A percentile compares a stretch with the other conserved stretches of the same genome.
These are phyloP conservation scores for Alternaria burnsii DNA, from an alignment of 2,329 filamentous ascomycete species.

Conservation along the genomic window DNA sequence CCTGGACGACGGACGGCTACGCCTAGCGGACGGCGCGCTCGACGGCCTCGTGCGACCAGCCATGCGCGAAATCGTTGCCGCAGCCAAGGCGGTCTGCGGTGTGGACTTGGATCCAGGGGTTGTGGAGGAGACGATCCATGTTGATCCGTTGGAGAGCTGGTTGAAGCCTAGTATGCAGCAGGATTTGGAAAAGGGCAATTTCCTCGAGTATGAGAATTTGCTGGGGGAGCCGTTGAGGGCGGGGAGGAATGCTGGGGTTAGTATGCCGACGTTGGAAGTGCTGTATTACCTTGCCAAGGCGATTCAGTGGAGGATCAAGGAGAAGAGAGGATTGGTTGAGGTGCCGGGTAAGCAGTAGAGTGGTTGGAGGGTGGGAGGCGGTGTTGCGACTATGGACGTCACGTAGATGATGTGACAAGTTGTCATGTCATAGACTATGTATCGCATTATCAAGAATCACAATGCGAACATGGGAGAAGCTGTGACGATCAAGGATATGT, in stretches of 20 bases:
- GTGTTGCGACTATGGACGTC: neutral
- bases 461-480: too few relatives aligned
- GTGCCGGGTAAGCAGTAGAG: constrained; percentile 28
- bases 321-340: constrained; percentile 53
- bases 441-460: too few relatives aligned
- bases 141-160: constrained; percentile 60
- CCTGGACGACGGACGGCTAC: constrained; percentile 62
- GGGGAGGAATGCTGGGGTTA: constrained; percentile 58
- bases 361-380: neutral
- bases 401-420: neutral
- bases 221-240: constrained; percentile 65
- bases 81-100: constrained; percentile 56
- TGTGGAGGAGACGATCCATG: constrained; percentile 56
- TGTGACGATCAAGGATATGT: neutral
- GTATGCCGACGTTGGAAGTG: constrained; percentile 59
- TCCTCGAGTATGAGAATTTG: constrained; percentile 65
- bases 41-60: constrained; percentile 61
- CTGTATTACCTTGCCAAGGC: constrained; percentile 60
- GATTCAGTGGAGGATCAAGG: constrained; percentile 60
- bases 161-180: constrained; percentile 65
- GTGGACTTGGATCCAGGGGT: constrained; percentile 55
- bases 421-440: too few relatives aligned
- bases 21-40: constrained; percentile 56
- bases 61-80: constrained; percentile 61
- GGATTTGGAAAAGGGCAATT: constrained; percentile 64